A percentile compares a stretch with the other conserved stretches of the same genome.
Conservation (phyloP, 2,329 filamentous ascomycete species). For the Stachybotrys echinatus region DNA sequence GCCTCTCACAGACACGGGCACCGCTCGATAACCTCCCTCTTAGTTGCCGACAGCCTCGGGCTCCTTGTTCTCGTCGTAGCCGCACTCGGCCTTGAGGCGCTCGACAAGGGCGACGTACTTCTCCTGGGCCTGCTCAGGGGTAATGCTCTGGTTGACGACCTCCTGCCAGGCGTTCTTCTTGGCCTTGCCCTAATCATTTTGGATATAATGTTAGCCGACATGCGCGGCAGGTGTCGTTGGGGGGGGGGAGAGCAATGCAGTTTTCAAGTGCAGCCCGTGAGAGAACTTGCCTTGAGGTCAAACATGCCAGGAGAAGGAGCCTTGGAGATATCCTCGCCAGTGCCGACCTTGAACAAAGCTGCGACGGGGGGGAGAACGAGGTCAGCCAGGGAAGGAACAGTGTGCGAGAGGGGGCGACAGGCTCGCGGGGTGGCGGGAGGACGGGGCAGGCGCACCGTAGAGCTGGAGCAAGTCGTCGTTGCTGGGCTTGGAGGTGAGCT, state of each 20-base stretch:
- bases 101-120: conserved; percentile 71
- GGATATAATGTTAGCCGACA: neutral
- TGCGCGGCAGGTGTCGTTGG: conserved; percentile 8
- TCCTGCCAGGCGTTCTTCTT: conserved; percentile 78
- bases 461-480: conserved; percentile 61
- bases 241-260: neutral
- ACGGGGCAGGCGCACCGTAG: conserved; percentile 43
- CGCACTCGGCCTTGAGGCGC: conserved; percentile 63
- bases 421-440: neutral
- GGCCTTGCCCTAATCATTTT: conserved; percentile 59
- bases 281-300: conserved; percentile 54
- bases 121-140: conserved; percentile 64
- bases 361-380: conserved; percentile 2
- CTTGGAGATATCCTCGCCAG: conserved; percentile 48
- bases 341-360: conserved; percentile 56
- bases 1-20: too few species aligned
- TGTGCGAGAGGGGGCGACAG: neutral
- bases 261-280: neutral
- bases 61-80: conserved; percentile 59
- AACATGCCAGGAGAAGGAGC: conserved; percentile 63
- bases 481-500: conserved; percentile 59
- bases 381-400: neutral
- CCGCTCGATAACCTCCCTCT: too few species aligned
- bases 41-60: conserved; percentile 48
- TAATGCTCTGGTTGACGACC: conserved; percentile 57